Base-by-base conservation (phyloP, 768 basidiomycete species). In the Lenzites betulinus region DNA sequence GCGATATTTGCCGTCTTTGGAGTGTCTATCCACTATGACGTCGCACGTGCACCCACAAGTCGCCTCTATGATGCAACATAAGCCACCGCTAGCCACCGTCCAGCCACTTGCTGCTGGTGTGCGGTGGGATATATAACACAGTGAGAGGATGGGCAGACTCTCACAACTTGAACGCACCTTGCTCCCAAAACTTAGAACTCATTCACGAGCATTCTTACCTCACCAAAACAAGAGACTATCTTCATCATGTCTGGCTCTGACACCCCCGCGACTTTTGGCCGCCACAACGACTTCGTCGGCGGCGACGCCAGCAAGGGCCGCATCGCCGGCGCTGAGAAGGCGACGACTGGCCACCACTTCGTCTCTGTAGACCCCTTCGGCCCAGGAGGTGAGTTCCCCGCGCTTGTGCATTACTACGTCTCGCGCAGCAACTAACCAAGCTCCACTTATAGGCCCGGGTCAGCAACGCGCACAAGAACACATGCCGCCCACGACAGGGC, bases 281-380 rank as follows among this genome's bases (percentile, higher is more conserved):
- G 66, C 54, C 70, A 71, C 66, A 69, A 71, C 64, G 70, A 71
- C 66, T 70, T 66, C 44, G 69, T 70, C 18, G 70, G 67, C 53
- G 53, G 36, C 46, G 67, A 69, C 33, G 67, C 66, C 44, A 69
- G 60, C 64, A 47, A 44, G 18, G 54, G 54, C 18, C 54, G 68
- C 18, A 69, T 70, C 60, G 66, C 68, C 22, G 69, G 69, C 35
- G 69, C 69, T 3, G 69, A 70, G 20, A 60, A 69, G 58, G 69
- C 67, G 0, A 69, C 67, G 53, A 63, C 66, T 5, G 70, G 70
- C 3, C 69, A 70, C 64, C 54, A 65, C 41, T 69, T 64, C 51
- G 56, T 64, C 18, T 58, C 65, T 18, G 59, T 71, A 42, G 56
- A 62, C 46, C 38, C 38, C 6, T 15, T 18, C 30, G 30, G 30